A percentile compares a stretch with the other conserved stretches of the same genome.
Conservation (phyloP, 768 basidiomycete genomes). For the Pisolithus orientalis region DNA sequence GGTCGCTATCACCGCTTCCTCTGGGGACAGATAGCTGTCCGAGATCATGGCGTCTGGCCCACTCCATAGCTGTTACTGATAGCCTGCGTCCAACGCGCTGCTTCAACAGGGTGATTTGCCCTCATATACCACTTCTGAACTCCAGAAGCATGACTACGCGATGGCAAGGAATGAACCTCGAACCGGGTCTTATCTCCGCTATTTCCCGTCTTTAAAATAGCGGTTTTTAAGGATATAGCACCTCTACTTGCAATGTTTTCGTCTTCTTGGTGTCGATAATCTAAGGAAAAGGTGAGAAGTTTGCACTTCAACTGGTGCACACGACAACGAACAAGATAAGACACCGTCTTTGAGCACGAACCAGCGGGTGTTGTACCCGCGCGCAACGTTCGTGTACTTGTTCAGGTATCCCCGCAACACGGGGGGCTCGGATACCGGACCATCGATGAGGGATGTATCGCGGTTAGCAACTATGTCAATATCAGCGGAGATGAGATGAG, state of each 20-base stretch:
- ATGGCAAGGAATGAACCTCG: conserved; percentile 65
- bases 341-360: conserved; percentile 85
- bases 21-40: conserved; percentile 26
- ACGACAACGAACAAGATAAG: conserved; percentile 64
- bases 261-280: conserved; percentile 87
- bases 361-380: conserved; percentile 86
- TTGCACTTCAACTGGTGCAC: too few species aligned
- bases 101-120: conserved; percentile 85
- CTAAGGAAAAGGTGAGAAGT: conserved; percentile 17
- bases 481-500: background rate
- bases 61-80: conserved; percentile 68
- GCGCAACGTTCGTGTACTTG: conserved; percentile 91
- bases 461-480: conserved; percentile 62
- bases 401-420: conserved; percentile 72
- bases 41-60: conserved; percentile 40
- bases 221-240: conserved; percentile 81
- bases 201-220: conserved; percentile 49
- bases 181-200: conserved; percentile 65
- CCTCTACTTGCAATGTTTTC: conserved; percentile 82
- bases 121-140: conserved; percentile 78
- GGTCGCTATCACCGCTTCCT: conserved; percentile 45
- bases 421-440: conserved; percentile 47
- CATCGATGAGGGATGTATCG: conserved; percentile 62
- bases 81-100: conserved; percentile 79
- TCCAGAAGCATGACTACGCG: conserved; percentile 37